Conservation (phyloP, 768 basidiomycete species). For the Xerocomellus amylosporus region DNA sequence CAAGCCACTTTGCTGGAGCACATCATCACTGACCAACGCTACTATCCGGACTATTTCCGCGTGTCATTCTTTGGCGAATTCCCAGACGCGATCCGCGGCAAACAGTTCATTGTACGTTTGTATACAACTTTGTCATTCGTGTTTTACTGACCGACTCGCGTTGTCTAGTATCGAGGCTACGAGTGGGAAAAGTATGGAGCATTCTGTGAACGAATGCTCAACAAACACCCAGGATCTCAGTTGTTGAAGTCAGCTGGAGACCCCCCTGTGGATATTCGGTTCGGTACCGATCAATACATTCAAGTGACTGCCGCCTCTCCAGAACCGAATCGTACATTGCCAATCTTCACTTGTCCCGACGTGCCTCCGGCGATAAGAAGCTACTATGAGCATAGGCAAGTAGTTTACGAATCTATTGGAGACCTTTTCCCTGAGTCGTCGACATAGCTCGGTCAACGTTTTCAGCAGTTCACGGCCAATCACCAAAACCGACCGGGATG, state of each 20-base stretch:
- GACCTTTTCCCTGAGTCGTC: background rate
- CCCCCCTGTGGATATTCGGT: constrained; percentile 77
- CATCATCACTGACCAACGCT: constrained; percentile 78
- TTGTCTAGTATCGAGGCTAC: constrained; percentile 78
- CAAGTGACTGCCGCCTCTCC: constrained; percentile 85
- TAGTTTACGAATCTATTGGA: background rate
- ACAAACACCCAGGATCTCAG: constrained; percentile 84
- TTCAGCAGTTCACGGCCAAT: constrained; percentile 78
- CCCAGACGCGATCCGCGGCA: constrained; percentile 78
- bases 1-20: constrained; percentile 86
- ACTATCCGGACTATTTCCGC: constrained; percentile 90
- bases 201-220: constrained; percentile 88
- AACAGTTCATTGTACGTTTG: constrained; percentile 81
- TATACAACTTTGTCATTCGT: background rate
- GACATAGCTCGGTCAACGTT: constrained; percentile 67
- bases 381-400: constrained; percentile 85
- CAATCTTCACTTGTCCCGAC: constrained; percentile 83
- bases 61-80: constrained; percentile 94
- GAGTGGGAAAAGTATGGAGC: constrained; percentile 93
- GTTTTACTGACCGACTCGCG: background rate
- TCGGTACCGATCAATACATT: constrained; percentile 78
- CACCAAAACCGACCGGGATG: constrained; percentile 60
- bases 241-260: constrained; percentile 71
- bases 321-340: constrained; percentile 72
- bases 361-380: constrained; percentile 75